Conservation (phyloP, 2,329 filamentous ascomycete species). For the Alternaria longipes region DNA sequence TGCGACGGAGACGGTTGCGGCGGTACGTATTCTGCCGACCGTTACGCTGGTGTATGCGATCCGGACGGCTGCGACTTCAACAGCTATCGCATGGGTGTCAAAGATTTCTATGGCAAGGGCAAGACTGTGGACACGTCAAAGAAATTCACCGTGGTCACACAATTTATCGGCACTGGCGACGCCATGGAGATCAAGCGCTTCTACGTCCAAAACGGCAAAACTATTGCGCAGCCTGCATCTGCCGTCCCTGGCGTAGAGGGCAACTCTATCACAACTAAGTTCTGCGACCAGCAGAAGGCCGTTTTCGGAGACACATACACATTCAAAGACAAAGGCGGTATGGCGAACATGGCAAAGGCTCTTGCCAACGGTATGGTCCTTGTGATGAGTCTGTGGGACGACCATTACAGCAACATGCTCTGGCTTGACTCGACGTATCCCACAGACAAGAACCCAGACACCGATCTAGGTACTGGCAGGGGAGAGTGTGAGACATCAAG, state of each 20-base stretch:
- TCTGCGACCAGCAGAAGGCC: slow-evolving; percentile 41
- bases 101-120: slow-evolving; percentile 68
- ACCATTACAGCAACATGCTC: slow-evolving; percentile 73
- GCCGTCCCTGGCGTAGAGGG: slow-evolving; percentile 56
- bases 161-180: slow-evolving; percentile 57
- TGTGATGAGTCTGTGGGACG: slow-evolving; percentile 70
- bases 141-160: slow-evolving; percentile 59
- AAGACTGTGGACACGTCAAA: slow-evolving; percentile 56
- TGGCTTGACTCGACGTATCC: slow-evolving; percentile 76
- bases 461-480: slow-evolving; percentile 41
- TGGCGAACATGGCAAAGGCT: slow-evolving; percentile 64
- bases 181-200: slow-evolving; percentile 56
- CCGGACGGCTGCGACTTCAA: slow-evolving; percentile 72
- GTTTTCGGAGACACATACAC: slow-evolving; percentile 50
- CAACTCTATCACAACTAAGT: slow-evolving; percentile 44
- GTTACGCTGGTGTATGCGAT: slow-evolving; percentile 71
- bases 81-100: slow-evolving; percentile 69
- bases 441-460: slow-evolving; percentile 43
- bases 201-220: slow-evolving; percentile 60
- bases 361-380: slow-evolving; percentile 68
- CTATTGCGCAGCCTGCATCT: slow-evolving; percentile 57
- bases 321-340: slow-evolving; percentile 66
- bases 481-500: slow-evolving; percentile 38
- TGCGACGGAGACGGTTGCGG: slow-evolving; percentile 60
- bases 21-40: slow-evolving; percentile 61